Evolutionary conservation across 345 rosid genomes (phyloP), one percentile per base, ranked within the genome.

Genomic region (Trapa incisa): DNA sequence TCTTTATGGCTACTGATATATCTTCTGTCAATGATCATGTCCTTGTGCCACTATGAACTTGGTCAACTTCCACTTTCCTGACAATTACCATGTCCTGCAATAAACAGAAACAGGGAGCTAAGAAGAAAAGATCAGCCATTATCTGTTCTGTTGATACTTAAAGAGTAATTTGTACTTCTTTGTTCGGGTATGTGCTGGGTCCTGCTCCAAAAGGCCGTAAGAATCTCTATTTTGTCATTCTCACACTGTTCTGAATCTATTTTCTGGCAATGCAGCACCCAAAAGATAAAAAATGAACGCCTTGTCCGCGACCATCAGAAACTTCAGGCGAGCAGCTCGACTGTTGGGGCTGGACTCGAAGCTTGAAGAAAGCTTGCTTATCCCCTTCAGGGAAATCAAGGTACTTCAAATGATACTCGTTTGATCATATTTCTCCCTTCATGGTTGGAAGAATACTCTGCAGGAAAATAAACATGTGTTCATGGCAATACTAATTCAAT

Each of bases 331-430:
- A 2, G 99, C 99, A 64, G 80, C 96, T 54, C 78, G 85, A 86
- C 97, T 91, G 76, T 78, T 94, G 76, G 89, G 97, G 47, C 75
- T 94, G 72, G 99, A 94, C 81, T 91, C 99, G 41, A 94, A 87
- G 86, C 97, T 94, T 47, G 97, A 91, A 86, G 91, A 76, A 72
- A 85, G 96, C 77, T 78, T 94, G 67, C 93, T 94, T 67, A 94
- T 94, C 74, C 99, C 99, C 2, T 94, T 91, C 77, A 84, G 99
- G 75, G 97, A 94, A 74, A 91, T 94, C 74, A 94, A 94, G 96
- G 98, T 93, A 68, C 17, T 48, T 37, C 15, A 16, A 64, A 45
- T 17, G 7, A n/a, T 7, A 64, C 32, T 16, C 6, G 11, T 64
- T 65, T 66, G 22, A 11, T 37, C 70, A 37, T 57, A 32, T 42